Base-by-base conservation (phyloP, 352 stramenopile genomes). In the Globisporangium carolinianum region DNA sequence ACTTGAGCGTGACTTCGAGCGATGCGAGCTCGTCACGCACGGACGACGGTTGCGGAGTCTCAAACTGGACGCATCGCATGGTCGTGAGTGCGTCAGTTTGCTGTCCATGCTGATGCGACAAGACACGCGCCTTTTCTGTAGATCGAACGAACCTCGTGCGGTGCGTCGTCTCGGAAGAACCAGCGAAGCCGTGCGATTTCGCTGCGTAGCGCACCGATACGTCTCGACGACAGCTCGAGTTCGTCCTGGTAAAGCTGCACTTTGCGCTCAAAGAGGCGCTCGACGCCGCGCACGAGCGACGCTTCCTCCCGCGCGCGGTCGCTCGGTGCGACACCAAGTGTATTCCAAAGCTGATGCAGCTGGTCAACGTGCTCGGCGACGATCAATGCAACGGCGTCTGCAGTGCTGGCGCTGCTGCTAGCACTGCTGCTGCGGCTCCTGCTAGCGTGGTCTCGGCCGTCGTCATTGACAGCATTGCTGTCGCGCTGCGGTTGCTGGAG, bases 1-100 rank as follows among this genome's bases (percentile, higher is more conserved):
- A 72, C 15, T 74, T 67, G 39, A 68, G 69, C 42, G 79, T 73
- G 46, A 75, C 63, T 52, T 77, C 66, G 37, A 83, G 50, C 12
- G 66, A 58, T 11, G 62, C 61, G 15, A 79, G 61, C 51, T 55
- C 49, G 37, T 83, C 68, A 1, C 71, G 66, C 9, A 78, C 60
- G n/a, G 63, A 45, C 11, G 55, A 54, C 8, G 49, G 35, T 3
- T 48, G 42, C 43, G 60, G 4, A 9, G 18, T 42, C 18, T 55
- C 56, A 42, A 67, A 54, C 45, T 71, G 43, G 2, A 60, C 1
- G 1, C 15, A 65, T 9, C 15, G 1, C 10, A 35, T 17, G 24
- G 24, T 24, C 24, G 24, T 24, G 24, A 24, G 24, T 24, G 24
- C 2, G 24, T 24, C 24, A 24, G 24, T 24, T 24, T 24, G 24